A percentile compares a stretch with the other conserved stretches of the same genome.
phyloP scores from a whole-genome alignment of 352 stramenopile genomes.

The Globisporangium radiosum region DNA sequence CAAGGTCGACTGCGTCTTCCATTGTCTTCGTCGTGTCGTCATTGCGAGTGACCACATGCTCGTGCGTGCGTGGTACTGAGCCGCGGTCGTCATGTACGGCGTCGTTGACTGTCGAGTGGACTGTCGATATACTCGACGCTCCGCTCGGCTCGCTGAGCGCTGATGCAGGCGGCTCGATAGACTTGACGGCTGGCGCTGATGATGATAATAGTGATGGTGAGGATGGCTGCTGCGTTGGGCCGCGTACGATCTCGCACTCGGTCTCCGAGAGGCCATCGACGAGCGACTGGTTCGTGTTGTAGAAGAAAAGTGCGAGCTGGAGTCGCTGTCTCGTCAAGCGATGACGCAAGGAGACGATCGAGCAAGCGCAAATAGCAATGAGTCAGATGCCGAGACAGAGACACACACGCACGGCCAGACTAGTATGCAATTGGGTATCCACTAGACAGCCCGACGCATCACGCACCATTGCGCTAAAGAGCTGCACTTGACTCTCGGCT shows the following conservation, averaged over 20 bases:
- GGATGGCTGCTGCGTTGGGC: background rate
- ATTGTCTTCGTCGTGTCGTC: constrained; percentile 4
- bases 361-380: constrained; percentile 1
- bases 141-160: too few relatives aligned
- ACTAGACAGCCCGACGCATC: too few relatives aligned
- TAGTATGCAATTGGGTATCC: too few relatives aligned
- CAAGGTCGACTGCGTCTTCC: background rate
- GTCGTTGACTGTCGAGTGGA: too few relatives aligned
- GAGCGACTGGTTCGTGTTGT: constrained; percentile 48
- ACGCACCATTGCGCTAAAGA: constrained; percentile 64
- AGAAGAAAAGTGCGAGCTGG: constrained; percentile 73
- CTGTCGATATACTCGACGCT: too few relatives aligned
- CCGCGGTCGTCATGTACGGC: too few relatives aligned
- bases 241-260: constrained; percentile 44
- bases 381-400: background rate
- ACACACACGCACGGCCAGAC: background rate
- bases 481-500: constrained; percentile 27
- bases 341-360: background rate
- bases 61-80: too few relatives aligned
- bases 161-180: too few relatives aligned
- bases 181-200: too few relatives aligned
- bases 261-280: constrained; percentile 36
- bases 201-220: background rate
- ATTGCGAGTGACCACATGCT: too few relatives aligned
- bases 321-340: constrained; percentile 26